phyloP scores from a whole-genome alignment of 768 basidiomycete species.

The Xerocomellus dryophilus region DNA sequence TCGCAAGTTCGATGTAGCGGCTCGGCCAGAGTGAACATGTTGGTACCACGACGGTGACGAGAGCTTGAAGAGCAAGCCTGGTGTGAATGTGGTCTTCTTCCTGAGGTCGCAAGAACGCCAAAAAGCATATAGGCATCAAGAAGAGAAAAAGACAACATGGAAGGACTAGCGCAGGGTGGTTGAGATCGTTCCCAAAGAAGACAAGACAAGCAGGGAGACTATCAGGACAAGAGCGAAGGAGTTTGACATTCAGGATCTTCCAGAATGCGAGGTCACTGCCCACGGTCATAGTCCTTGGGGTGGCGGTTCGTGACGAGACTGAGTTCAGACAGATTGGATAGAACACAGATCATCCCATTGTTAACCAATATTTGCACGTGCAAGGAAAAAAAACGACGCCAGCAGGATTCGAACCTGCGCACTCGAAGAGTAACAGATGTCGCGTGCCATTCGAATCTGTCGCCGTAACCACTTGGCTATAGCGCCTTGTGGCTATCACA shows the following conservation, averaged over 20 bases:
- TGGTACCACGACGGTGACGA: slow-evolving; percentile 43
- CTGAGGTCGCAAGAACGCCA: slow-evolving; percentile 7
- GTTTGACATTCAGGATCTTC: background rate
- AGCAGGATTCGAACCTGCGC: slow-evolving; percentile 43
- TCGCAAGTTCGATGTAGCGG: slow-evolving; percentile 34
- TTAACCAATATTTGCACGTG: too few relatives aligned
- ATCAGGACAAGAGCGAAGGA: background rate
- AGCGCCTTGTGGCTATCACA: slow-evolving; percentile 32
- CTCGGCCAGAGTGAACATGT: slow-evolving; percentile 45
- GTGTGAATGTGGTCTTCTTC: slow-evolving; percentile 13
- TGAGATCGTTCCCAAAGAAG: background rate
- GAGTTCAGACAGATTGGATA: background rate
- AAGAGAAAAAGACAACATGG: slow-evolving; percentile 9
- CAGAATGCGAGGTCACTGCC: background rate
- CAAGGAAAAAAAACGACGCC: slow-evolving; percentile 32
- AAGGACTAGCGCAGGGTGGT: background rate
- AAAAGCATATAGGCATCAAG: slow-evolving; percentile 5
- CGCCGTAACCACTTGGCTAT: slow-evolving; percentile 80
- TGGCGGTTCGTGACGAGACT: background rate
- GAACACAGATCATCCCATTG: background rate
- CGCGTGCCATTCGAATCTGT: slow-evolving; percentile 54
- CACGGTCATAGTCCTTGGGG: slow-evolving; percentile 6
- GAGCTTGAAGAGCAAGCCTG: slow-evolving; percentile 33
- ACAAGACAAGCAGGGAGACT: background rate
- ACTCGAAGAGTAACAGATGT: slow-evolving; percentile 39